Evolutionary conservation across 2,329 filamentous ascomycete species (phyloP).

Genomic region (Massarina eburnea): DNA sequence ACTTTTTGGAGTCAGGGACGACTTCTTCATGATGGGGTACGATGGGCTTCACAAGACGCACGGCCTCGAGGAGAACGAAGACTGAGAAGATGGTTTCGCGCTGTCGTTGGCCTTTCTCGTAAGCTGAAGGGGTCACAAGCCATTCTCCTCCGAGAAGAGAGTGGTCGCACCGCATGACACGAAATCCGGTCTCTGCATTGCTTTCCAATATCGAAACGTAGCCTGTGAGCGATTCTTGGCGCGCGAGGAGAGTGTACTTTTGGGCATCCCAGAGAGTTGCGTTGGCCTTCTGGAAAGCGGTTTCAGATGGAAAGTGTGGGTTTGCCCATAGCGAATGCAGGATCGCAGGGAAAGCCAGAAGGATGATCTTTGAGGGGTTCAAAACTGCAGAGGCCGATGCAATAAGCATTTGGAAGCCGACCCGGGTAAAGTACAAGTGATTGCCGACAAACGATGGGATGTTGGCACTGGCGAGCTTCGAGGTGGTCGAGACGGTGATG

Average conservation of each 20-base stretch:
- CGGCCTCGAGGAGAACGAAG: slow-evolving; percentile 93
- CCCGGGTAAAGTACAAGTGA: slow-evolving; percentile 66
- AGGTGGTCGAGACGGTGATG: slow-evolving; percentile 58
- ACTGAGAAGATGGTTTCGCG: slow-evolving; percentile 91
- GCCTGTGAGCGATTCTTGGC: slow-evolving; percentile 83
- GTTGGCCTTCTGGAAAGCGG: slow-evolving; percentile 66
- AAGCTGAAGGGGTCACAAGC: slow-evolving; percentile 57
- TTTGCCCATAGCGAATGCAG: slow-evolving; percentile 73
- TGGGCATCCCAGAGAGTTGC: slow-evolving; percentile 59
- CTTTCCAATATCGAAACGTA: slow-evolving; percentile 91
- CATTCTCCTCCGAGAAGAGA: slow-evolving; percentile 92
- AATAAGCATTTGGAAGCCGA: slow-evolving; percentile 71
- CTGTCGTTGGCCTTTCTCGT: slow-evolving; percentile 52
- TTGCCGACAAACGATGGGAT: slow-evolving; percentile 60
- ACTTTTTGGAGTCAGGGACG: slow-evolving; percentile 66
- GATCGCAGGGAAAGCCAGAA: slow-evolving; percentile 70
- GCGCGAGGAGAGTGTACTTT: slow-evolving; percentile 75
- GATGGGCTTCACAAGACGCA: slow-evolving; percentile 69
- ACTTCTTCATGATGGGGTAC: slow-evolving; percentile 41
- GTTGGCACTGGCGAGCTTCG: slow-evolving; percentile 45
- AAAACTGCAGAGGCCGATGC: slow-evolving; percentile 65
- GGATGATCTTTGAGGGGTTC: slow-evolving; percentile 68
- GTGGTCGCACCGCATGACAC: slow-evolving; percentile 89
- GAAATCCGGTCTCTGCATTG: slow-evolving; percentile 63
- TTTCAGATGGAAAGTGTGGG: slow-evolving; percentile 67